Evolutionary conservation across 2,329 filamentous ascomycete genomes (phyloP), one percentile per base, ranked within the genome.

Genomic region (Xylaria arbuscula): DNA sequence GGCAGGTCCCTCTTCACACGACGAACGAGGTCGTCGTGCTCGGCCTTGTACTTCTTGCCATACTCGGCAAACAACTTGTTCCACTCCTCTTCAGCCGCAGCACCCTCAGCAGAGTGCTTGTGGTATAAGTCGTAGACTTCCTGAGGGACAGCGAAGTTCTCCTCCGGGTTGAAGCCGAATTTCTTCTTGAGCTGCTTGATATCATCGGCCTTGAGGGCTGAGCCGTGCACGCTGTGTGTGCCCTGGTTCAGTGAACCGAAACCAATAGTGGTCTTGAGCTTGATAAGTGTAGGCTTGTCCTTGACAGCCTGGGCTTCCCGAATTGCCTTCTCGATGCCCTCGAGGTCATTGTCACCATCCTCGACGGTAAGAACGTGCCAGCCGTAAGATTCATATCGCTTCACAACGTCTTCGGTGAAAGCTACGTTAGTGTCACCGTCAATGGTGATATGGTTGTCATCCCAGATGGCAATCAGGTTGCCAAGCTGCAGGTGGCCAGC

Each of bases 401-500:
- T 96, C 78, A 87, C 82, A 70, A 98, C 95, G 77, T 99, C 94
- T 86, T 99, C 96, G 69, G 96, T 99, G 87, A 99, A 98, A 75
- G 96, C 92, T 79, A 89, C 90, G 85, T 96, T 96, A 85, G 92
- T 98, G 87, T 97, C 92, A 83, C 96, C 96, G 80, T 99, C 96
- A 80, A 90, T 90, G 77, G 88, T 97, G 80, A 99, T 98, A 83
- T 97, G 92, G 89, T 99, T 99, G 88, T 99, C 96, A 80, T 99
- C 96, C 83, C 95, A 99, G 84, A 99, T 88, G 83, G 89, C 90
- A 83, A 98, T 98, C 79, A 99, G 87, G 88, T 98, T 99, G 81
- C 95, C 96, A 73, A 99, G 90, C 88, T 98, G 92, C 83, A 98
- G 88, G 86, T 99, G 96, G 80, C 96, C 96, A 76, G 96, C 96